Conservation (phyloP, 352 stramenopile genomes). For the Pythium aristosporum region DNA sequence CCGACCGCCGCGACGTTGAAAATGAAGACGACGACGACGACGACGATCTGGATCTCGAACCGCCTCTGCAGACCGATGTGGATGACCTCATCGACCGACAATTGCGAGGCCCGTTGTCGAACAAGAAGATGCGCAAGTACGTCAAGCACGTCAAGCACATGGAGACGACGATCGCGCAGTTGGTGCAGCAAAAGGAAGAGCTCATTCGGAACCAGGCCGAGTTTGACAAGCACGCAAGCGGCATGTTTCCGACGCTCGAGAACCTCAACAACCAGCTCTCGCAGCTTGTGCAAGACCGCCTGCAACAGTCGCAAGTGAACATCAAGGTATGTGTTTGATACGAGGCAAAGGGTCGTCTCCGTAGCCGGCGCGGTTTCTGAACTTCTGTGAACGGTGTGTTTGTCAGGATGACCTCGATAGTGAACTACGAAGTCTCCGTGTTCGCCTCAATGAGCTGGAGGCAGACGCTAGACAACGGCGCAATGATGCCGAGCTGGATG, state of each 20-base stretch:
- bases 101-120: slow-evolving; percentile 30
- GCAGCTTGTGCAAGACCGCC: slow-evolving; percentile 72
- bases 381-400: background rate
- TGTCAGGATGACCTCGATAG: slow-evolving; percentile 57
- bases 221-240: slow-evolving; percentile 83
- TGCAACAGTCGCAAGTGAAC: slow-evolving; percentile 47
- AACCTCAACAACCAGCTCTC: slow-evolving; percentile 78
- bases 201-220: slow-evolving; percentile 70
- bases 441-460: slow-evolving; percentile 73
- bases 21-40: slow-evolving; percentile 20
- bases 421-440: slow-evolving; percentile 71
- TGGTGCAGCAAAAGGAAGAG: slow-evolving; percentile 79
- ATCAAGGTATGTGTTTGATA: slow-evolving; percentile 32
- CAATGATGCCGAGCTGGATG: slow-evolving; percentile 78
- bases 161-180: slow-evolving; percentile 74
- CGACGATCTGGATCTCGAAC: slow-evolving; percentile 19
- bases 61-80: slow-evolving; percentile 14
- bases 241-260: slow-evolving; percentile 79
- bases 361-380: background rate
- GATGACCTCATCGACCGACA: slow-evolving; percentile 19
- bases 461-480: slow-evolving; percentile 60
- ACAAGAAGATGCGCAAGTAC: slow-evolving; percentile 55
- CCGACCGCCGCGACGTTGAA: slow-evolving; percentile 22
- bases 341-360: background rate
- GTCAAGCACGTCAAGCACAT: slow-evolving; percentile 64